Base-by-base conservation (phyloP, 257 asterid genomes). In the Rauvolfia tetraphylla region DNA sequence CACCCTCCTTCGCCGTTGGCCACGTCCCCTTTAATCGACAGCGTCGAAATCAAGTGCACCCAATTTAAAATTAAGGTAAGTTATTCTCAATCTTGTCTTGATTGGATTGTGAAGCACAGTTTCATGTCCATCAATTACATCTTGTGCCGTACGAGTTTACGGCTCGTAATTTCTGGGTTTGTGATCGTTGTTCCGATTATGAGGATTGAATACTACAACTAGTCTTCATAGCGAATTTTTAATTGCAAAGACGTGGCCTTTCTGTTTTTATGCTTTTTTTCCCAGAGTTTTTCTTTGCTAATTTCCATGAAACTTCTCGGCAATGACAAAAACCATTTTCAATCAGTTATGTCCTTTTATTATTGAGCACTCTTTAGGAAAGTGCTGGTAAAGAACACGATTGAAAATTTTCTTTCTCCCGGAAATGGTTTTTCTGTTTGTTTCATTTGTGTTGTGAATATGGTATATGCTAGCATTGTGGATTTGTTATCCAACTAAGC, bases 11-110 rank as follows among this genome's bases (percentile, higher is more conserved):
- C 71, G 49, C 62, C 46, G 62, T 61, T 42, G 72, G 31, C 72
- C 59, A 31, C 63, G 36, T 3, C 59, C 12, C 18, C 3, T 46
- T 8, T 4, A 31, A 61, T 4, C 20, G 59, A 74, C 20, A 58
- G 61, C 48, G 25, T 10, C 22, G 61, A n/a, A 20, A 61, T 66
- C 71, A 34, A 54, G 53, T 14, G 13, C 29, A 7, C 12, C 3
- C 48, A 12, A 33, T 62, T 22, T 53, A 31, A 11, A 29, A 74
- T 75, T 33, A 39, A 63, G 79, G 79, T 48, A n/a, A 75, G 9
- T 1, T 46, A 13, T 58, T 25, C 12, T 23, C 33, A 22, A 46
- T 63, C 58, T 34, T 34, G 42, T 72, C 70, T 23, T 61, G 6
- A 29, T 59, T 27, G 72, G 25, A 7, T 14, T 20, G 27, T 38